phyloP scores from a whole-genome alignment of 495 filamentous ascomycete genomes.

The Talaromyces nanjingensis region DNA sequence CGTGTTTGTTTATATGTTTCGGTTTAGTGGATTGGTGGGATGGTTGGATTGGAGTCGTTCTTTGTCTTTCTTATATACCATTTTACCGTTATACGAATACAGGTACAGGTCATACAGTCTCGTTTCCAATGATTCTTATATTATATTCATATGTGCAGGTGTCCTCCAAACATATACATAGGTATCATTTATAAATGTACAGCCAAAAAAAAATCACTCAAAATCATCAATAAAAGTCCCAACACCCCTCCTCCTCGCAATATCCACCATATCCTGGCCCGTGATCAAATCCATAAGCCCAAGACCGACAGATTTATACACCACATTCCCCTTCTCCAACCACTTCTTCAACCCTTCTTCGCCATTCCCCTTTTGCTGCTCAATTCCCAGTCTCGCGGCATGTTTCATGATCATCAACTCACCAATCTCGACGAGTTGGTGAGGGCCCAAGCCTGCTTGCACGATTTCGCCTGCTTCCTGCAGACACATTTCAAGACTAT shows the following conservation, averaged over 20 bases:
- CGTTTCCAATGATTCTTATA: background rate
- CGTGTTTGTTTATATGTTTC: background rate
- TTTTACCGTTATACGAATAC: background rate
- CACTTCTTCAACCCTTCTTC: conserved; percentile 59
- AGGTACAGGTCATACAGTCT: background rate
- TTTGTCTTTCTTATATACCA: conserved; percentile 3
- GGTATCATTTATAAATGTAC: background rate
- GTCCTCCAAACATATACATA: background rate
- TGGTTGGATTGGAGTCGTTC: background rate
- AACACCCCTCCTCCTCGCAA: conserved; percentile 65
- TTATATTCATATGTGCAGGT: background rate
- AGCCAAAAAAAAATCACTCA: conserved; percentile 20
- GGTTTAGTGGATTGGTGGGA: background rate
- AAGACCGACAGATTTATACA: conserved; percentile 42
- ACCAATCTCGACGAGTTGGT: conserved; percentile 78
- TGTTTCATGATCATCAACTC: conserved; percentile 71
- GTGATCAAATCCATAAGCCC: conserved; percentile 51
- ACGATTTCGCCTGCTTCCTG: conserved; percentile 87
- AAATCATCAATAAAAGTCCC: conserved; percentile 68
- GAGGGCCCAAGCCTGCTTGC: conserved; percentile 60
- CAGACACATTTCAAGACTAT: conserved; percentile 70
- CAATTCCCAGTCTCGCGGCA: conserved; percentile 28
- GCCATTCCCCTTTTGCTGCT: conserved; percentile 21
- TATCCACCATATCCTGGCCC: conserved; percentile 63
- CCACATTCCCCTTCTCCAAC: conserved; percentile 73